Evolutionary conservation across 768 basidiomycete species (phyloP).

Genomic region (Strobilomyces echinocephalus): DNA sequence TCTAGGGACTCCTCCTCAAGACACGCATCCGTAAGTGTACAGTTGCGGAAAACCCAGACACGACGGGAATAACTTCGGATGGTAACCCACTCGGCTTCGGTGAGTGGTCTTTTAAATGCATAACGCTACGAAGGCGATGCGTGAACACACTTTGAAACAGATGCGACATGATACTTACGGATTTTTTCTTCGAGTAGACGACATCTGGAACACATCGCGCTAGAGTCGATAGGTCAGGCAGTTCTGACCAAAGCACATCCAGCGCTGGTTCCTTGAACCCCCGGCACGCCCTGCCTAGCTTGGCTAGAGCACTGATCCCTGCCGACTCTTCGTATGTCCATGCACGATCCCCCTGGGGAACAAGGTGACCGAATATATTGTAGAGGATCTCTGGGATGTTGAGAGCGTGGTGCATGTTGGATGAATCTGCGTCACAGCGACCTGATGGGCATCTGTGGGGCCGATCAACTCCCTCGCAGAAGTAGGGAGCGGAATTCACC

Average conservation of each 20-base stretch:
- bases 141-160: no score
- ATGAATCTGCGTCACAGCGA: background rate
- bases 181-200: background rate
- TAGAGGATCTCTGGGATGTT: conserved; percentile 1
- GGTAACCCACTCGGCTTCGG: conserved; percentile 1
- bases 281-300: conserved; percentile 1
- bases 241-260: conserved; percentile 8
- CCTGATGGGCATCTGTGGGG: background rate
- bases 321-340: background rate
- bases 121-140: background rate
- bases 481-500: background rate
- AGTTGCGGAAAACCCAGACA: conserved; percentile 4
- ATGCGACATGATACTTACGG: background rate
- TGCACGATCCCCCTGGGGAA: background rate
- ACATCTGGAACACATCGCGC: background rate
- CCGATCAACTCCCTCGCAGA: background rate
- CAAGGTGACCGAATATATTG: conserved; percentile 3
- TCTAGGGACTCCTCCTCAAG: background rate
- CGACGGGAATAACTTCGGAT: background rate
- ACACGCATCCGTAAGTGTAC: background rate
- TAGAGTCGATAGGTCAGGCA: background rate
- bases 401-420: background rate
- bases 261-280: conserved; percentile 11
- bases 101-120: conserved; percentile 1
- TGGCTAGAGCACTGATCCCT: background rate